A percentile compares a stretch with the other conserved stretches of the same genome.
phyloP scores from a whole-genome alignment of 2,329 filamentous ascomycete species.

The Zymoseptoria brevis region DNA sequence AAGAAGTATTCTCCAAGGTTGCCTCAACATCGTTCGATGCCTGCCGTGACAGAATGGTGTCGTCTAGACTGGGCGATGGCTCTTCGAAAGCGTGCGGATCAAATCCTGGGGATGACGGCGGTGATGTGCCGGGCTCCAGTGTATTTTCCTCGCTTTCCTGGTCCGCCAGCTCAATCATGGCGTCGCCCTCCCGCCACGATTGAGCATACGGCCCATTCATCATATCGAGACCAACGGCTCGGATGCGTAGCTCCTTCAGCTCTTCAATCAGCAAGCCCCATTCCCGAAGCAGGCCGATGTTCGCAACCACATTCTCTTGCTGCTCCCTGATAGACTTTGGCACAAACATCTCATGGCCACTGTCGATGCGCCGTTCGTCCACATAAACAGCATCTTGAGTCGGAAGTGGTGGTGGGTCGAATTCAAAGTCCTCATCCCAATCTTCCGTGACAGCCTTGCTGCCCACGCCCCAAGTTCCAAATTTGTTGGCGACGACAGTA shows the following conservation, averaged over 20 bases:
- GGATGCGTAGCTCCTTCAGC: constrained; percentile 65
- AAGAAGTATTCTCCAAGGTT: constrained; percentile 1
- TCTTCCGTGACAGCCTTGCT: constrained; percentile 75
- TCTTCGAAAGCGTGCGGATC: constrained; percentile 53
- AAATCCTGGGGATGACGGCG: constrained; percentile 49
- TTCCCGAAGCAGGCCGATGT: constrained; percentile 76
- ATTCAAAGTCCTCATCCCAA: constrained; percentile 86
- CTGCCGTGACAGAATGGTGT: constrained; percentile 1
- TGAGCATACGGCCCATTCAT: constrained; percentile 50
- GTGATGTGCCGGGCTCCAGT: constrained; percentile 43
- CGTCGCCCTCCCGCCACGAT: constrained; percentile 74
- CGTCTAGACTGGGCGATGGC: constrained; percentile 4
- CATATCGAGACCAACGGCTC: constrained; percentile 61
- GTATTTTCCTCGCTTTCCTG: constrained; percentile 53
- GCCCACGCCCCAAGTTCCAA: constrained; percentile 74
- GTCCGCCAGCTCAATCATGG: constrained; percentile 76
- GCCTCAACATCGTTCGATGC: background rate
- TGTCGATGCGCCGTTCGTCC: constrained; percentile 37
- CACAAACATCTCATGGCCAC: constrained; percentile 55
- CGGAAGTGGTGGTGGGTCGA: constrained; percentile 42
- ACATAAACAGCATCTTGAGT: constrained; percentile 31
- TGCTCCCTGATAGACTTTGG: constrained; percentile 72
- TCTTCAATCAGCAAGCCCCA: constrained; percentile 75
- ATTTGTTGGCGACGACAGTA: constrained; percentile 55
- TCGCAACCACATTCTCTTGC: constrained; percentile 72